Base-by-base conservation (phyloP, 805 yeast genomes). In the Candida coquimbonensis region DNA sequence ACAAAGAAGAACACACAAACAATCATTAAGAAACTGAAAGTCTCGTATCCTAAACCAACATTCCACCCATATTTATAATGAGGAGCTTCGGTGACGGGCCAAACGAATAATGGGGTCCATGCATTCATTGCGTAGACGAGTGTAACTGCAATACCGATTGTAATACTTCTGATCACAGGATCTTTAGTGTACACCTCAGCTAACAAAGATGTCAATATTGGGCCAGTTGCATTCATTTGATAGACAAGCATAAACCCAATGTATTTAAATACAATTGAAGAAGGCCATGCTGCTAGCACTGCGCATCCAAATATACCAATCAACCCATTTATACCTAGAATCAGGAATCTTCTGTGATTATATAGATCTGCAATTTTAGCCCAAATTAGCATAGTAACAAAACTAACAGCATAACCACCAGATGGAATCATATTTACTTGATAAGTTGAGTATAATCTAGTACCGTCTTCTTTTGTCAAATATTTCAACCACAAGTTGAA, bases 401-500 rank as follows among this genome's bases (percentile, higher is more conserved):
- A 39, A 14, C 41, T 34, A 14, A 48, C 39, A 4, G 48, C 46
- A 42, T 48, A 41, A 17, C 49, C 49, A 33, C 49, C 49, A 31
- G 39, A 31, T 27, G 51, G 51, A 14, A 48, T 48, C 29, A 48
- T 31, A 27, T 45, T 48, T 11, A 45, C 25, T 24, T 39, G 39
- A 24, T 29, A 32, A 4, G 42, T 40, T 7, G 37, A n/a, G 11
- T 58, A 77, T 36, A 57, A 61, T 42, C 58, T 60, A 25, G 64
- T 62, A 16, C 70, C 66, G 55, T 65, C 43, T 26, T n/a, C n/a
- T 24, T 39, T 32, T 33, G 35, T 41, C 32, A 48, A 33, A 14
- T 37, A 25, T 31, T 42, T 62, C 39, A 73, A 70, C 87, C 81
- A 80, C 53, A 74, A 68, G 24, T 42, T 45, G 19, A 69, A 57